phyloP scores from a whole-genome alignment of 192 early-diverging fungal genomes.

The Podila horticola region DNA sequence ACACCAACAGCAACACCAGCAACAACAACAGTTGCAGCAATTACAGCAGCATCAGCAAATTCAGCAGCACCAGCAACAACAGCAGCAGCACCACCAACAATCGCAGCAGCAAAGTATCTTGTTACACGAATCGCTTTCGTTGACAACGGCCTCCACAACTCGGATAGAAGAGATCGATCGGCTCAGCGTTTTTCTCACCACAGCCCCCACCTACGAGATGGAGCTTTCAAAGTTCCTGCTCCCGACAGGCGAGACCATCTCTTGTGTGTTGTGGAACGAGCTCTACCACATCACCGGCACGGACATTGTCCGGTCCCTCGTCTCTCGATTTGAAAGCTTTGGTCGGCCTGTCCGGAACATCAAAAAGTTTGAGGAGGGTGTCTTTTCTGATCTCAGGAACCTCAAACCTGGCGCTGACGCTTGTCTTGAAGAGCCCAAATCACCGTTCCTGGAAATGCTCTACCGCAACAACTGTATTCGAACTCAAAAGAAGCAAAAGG shows the following conservation, averaged over 20 bases:
- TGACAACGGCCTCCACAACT: slow-evolving; percentile 42
- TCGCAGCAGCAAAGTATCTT: slow-evolving; percentile 33
- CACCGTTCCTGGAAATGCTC: slow-evolving; percentile 93
- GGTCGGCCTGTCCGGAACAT: slow-evolving; percentile 86
- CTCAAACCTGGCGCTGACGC: slow-evolving; percentile 96
- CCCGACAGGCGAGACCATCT: slow-evolving; percentile 88
- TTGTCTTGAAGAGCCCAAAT: slow-evolving; percentile 91
- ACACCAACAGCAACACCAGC: slow-evolving; percentile 21
- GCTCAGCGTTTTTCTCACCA: slow-evolving; percentile 47
- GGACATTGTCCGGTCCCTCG: slow-evolving; percentile 92
- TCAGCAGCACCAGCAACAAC: slow-evolving; percentile 17
- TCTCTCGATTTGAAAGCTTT: slow-evolving; percentile 92
- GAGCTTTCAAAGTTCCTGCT: slow-evolving; percentile 59
- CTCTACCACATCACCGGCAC: slow-evolving; percentile 96
- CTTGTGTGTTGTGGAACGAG: slow-evolving; percentile 94
- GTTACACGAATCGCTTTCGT: slow-evolving; percentile 35
- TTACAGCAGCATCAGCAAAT: not conserved
- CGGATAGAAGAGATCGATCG: slow-evolving; percentile 52
- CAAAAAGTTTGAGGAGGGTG: slow-evolving; percentile 99
- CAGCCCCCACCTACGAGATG: slow-evolving; percentile 46
- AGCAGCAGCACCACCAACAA: slow-evolving; percentile 40
- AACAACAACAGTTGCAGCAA: slow-evolving; percentile 12
- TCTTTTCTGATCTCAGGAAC: slow-evolving; percentile 95
- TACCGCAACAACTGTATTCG: slow-evolving; percentile 97
- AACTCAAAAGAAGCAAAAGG: slow-evolving; percentile 99